These are phyloP conservation scores for Limnomonas spitsbergensis DNA, from an alignment of 139 green algal species.

Conservation along the genomic window DNA sequence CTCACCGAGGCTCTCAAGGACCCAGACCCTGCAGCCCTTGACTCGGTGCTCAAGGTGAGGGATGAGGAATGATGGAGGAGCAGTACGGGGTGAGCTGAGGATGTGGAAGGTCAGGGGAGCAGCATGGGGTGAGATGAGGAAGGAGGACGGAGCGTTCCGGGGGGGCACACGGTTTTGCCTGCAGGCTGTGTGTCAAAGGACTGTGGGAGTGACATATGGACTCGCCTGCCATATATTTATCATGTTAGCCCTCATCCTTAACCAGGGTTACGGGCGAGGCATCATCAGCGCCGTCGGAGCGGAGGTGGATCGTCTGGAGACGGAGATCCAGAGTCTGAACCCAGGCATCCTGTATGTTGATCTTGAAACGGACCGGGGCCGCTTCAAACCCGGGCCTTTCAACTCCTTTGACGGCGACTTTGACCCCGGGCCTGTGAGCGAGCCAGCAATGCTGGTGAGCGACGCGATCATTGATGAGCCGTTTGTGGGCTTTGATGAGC, in stretches of 20 bases:
- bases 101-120: no score
- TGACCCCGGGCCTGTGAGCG: slow-evolving; percentile 8
- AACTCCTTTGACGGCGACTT: not conserved
- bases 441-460: not conserved
- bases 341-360: slow-evolving; percentile 67
- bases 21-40: not conserved
- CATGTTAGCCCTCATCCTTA: no score
- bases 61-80: not conserved
- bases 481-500: not conserved
- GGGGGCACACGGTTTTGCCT: no score
- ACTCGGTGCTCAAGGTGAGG: slow-evolving; percentile 3
- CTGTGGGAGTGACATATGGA: no score
- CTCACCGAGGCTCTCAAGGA: not conserved
- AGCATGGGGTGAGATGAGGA: no score
- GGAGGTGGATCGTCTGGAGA: slow-evolving; percentile 88
- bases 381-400: not conserved
- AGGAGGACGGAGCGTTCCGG: no score
- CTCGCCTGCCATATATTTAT: no score
- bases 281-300: slow-evolving; percentile 78
- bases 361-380: slow-evolving; percentile 69
- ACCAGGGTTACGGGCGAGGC: slow-evolving; percentile 23
- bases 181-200: no score
- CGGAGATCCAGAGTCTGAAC: slow-evolving; percentile 57
- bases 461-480: not conserved
- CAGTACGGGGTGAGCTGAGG: no score